Conservation (phyloP, 352 stramenopile genomes). For the Globisporangium mamillatum region DNA sequence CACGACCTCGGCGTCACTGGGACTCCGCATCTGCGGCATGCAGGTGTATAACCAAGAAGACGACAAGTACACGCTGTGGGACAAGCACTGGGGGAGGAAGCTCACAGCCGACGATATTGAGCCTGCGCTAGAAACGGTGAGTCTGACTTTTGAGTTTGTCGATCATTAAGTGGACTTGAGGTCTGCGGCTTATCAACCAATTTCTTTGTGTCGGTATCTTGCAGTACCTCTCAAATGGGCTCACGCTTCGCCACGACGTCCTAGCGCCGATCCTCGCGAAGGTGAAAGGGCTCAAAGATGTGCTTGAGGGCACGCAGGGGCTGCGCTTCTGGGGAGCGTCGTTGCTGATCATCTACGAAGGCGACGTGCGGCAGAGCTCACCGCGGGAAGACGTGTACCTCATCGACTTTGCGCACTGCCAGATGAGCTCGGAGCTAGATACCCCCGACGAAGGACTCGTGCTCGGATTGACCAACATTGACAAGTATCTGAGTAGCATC, state of each 20-base stretch:
- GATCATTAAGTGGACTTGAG: neutral
- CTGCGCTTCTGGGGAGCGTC: conserved; percentile 77
- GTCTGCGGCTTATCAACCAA: neutral
- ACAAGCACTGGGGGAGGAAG: conserved; percentile 76
- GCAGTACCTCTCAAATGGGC: conserved; percentile 64
- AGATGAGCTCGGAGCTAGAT: conserved; percentile 52
- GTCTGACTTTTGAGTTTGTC: conserved; percentile 3
- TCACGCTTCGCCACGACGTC: conserved; percentile 39
- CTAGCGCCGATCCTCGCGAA: conserved; percentile 42
- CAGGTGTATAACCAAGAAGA: conserved; percentile 68
- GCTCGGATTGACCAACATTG: conserved; percentile 65
- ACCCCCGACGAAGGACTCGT: conserved; percentile 63
- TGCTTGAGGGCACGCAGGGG: conserved; percentile 42
- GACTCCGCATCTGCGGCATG: conserved; percentile 77
- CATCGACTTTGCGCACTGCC: conserved; percentile 80
- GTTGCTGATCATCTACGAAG: conserved; percentile 75
- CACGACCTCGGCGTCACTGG: conserved; percentile 66
- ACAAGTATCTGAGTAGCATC: conserved; percentile 38
- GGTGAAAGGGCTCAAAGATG: conserved; percentile 38
- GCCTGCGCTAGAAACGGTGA: conserved; percentile 58
- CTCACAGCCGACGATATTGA: conserved; percentile 55
- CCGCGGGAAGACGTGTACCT: conserved; percentile 49
- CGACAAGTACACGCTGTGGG: conserved; percentile 63
- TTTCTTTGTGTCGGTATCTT: neutral
- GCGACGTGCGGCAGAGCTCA: conserved; percentile 32